These are phyloP conservation scores for Epichloe brachyelytri DNA, from an alignment of 2,329 filamentous ascomycete species.

Conservation along the genomic window DNA sequence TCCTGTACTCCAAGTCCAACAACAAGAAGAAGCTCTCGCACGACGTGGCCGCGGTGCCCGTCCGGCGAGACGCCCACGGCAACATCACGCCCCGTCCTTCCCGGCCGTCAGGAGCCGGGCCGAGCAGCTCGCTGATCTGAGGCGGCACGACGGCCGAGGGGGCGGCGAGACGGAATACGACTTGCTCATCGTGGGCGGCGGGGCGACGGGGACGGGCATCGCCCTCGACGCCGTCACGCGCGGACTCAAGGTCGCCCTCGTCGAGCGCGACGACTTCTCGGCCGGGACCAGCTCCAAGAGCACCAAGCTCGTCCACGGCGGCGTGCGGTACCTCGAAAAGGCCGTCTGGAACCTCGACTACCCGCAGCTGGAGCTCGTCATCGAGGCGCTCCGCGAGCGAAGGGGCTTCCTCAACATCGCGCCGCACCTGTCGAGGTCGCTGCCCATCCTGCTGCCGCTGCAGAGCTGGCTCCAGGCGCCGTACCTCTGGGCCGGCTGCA, in stretches of 20 bases:
- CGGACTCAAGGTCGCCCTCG: conserved; percentile 65
- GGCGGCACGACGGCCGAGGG: conserved; percentile 17
- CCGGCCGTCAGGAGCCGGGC: conserved; percentile 20
- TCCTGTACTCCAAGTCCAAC: conserved; percentile 17
- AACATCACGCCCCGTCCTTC: conserved; percentile 27
- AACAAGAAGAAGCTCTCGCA: conserved; percentile 19
- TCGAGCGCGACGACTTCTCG: conserved; percentile 75
- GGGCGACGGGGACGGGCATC: conserved; percentile 68
- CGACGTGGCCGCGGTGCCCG: conserved; percentile 20
- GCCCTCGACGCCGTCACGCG: conserved; percentile 70
- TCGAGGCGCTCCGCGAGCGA: conserved; percentile 69
- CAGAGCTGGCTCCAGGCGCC: conserved; percentile 76
- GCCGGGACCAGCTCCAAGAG: conserved; percentile 76
- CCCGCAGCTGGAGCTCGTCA: conserved; percentile 68
- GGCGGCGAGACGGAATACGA: conserved; percentile 44
- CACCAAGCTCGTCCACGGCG: conserved; percentile 77
- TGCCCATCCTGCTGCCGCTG: conserved; percentile 73
- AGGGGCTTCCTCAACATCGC: conserved; percentile 76
- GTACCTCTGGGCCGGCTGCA: conserved; percentile 58
- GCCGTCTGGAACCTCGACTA: conserved; percentile 78
- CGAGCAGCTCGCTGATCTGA: conserved; percentile 28
- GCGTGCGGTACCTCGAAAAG: conserved; percentile 76
- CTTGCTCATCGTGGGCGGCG: conserved; percentile 65
- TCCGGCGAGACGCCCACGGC: conserved; percentile 23
- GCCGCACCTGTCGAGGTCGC: conserved; percentile 66